Evolutionary conservation across 1,139 yeast genomes (phyloP).

Genomic region (Geotrichum candidum): DNA sequence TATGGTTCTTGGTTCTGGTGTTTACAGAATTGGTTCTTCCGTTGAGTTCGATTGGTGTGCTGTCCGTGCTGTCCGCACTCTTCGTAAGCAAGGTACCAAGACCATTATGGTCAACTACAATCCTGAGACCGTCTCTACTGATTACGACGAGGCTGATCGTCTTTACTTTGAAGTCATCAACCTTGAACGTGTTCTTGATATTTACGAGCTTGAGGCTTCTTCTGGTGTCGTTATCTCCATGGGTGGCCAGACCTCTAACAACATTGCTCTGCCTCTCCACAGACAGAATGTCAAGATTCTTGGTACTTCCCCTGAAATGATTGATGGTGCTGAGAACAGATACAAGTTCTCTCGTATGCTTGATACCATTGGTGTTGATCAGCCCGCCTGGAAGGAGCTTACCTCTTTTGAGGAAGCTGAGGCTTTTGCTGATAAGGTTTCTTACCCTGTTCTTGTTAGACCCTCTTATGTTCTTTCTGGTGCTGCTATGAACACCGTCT

Average conservation of each 20-base stretch:
- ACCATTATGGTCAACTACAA: conserved; percentile 96
- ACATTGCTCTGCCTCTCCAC: conserved; percentile 83
- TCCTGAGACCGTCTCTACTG: conserved; percentile 98
- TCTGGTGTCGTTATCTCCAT: conserved; percentile 91
- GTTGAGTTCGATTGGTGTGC: conserved; percentile 99
- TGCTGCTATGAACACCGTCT: conserved; percentile 96
- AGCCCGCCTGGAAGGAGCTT: conserved; percentile 96
- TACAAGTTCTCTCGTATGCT: conserved; percentile 93
- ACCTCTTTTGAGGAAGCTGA: conserved; percentile 83
- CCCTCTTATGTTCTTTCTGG: conserved; percentile 97
- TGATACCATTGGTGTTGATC: conserved; percentile 88
- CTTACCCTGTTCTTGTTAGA: conserved; percentile 94
- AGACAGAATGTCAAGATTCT: conserved; percentile 69
- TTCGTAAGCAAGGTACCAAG: conserved; percentile 79
- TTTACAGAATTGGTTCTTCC: conserved; percentile 95
- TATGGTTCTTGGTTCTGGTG: conserved; percentile 96
- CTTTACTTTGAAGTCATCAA: conserved; percentile 92
- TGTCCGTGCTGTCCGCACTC: conserved; percentile 90
- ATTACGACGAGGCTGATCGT: conserved; percentile 96
- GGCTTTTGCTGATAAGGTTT: conserved; percentile 74
- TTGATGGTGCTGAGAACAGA: conserved; percentile 96
- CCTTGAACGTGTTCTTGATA: conserved; percentile 94
- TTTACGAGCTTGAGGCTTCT: conserved; percentile 85
- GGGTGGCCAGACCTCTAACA: conserved; percentile 97
- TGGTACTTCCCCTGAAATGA: conserved; percentile 92